Base-by-base conservation (phyloP, 768 basidiomycete genomes). In the Tulasnella sp. region DNA sequence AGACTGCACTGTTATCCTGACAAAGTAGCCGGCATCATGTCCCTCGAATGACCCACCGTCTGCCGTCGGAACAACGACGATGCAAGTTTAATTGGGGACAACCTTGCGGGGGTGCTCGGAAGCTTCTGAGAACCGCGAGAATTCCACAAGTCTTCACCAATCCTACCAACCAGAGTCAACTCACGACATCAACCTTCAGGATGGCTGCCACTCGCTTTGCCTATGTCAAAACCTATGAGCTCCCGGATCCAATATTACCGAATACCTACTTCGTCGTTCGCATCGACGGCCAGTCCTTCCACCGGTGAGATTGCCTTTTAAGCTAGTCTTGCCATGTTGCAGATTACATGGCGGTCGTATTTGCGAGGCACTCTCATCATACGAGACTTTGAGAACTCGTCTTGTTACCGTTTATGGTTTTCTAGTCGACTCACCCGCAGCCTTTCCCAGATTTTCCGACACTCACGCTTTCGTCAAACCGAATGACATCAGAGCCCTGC, bases 131-230 rank as follows among this genome's bases (percentile, higher is more conserved):
- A 64, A 64, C 58, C 58, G 58, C 58, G 58, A 64, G 58, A 64
- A 25, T 34, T 11, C n/a, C n/a, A n/a, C n/a, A n/a, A n/a, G n/a
- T n/a, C n/a, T n/a, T n/a, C n/a, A n/a, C n/a, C n/a, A n/a, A n/a
- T n/a, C 31, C 58, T 64, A 64, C 31, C 58, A 34, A n/a, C n/a
- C n/a, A 58, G 54, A 58, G 58, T 64, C 58, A 64, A 64, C n/a
- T n/a, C n/a, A n/a, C n/a, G n/a, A n/a, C n/a, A n/a, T 70, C 29
- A 12, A 1, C 1, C 19, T 34, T 25, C 68, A 69, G 19, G 36
- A 98, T 99, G 97, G 95, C 97, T 17, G 93, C 92, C 79, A 91
- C 93, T n/a, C 91, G 89, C 80, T 99, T 90, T 80, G 91, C 92
- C 54, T 97, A 99, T 83, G 97, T 99, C 15, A 89, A 90, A 79